Evolutionary conservation across 805 yeast genomes (phyloP), one percentile per base, ranked within the genome.

Genomic region (Wickerhamomyces rabaulensis): DNA sequence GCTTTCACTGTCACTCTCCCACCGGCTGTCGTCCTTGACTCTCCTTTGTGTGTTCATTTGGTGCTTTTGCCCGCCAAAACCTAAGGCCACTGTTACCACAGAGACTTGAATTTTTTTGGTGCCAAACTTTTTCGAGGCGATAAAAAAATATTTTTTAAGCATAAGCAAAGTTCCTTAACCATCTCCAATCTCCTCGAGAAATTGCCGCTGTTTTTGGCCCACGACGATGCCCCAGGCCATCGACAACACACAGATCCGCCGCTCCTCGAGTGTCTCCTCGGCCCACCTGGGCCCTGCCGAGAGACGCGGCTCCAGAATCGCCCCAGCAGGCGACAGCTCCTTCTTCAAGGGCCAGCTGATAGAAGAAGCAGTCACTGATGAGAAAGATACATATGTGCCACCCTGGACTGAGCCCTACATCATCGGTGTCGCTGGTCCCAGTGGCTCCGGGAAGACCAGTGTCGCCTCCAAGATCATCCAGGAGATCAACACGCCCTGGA

Each of bases 401-500:
- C 95, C 95, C n/a, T 87, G 95, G 95, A 79, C 82, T 2, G 82
- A 85, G 43, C 95, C 95, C 0, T 87, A 86, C 56, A 78, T 87
- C 43, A 87, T 87, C 52, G 95, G 95, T n/a, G 76, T 87, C 17
- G 95, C 95, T 0, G 95, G 96, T 1, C 75, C 80, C 22, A 79
- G 87, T 15, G 95, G 98, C 2, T 87, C 96, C 0, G 99, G 99
- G 2, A 92, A 92, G 62, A 92, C 98, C 0, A 84, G 95, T 31
- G 88, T 94, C 17, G 94, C 97, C 0, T 82, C 89, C 35, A 77
- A 79, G 52, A 84, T 94, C 55, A 87, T 91, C 44, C 78, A 84
- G 46, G 81, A 82, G 51, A 71, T 80, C 49, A 83, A 88, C 66
- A 88, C 88, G 46, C 98, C 98, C 1, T 91, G 98, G 97, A 88